These are phyloP conservation scores for Trapa bicornis DNA, from an alignment of 345 rosid species.

Conservation along the genomic window DNA sequence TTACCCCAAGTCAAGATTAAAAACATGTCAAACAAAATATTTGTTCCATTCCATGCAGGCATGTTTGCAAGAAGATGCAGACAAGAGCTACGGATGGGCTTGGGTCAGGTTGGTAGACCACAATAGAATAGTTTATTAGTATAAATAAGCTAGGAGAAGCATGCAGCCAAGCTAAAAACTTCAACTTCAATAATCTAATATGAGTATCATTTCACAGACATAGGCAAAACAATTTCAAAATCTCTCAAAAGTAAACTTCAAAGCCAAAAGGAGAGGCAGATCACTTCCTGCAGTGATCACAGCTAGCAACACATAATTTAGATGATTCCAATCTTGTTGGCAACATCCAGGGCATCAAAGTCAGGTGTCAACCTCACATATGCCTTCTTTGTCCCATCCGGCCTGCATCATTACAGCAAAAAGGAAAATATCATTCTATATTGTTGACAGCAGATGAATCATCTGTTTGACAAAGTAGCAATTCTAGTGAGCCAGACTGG, in stretches of 20 bases:
- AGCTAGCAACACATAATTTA: slow-evolving; percentile 14
- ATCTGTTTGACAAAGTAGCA: too few relatives aligned
- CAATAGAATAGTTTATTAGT: too few relatives aligned
- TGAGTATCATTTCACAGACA: not conserved
- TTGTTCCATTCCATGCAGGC: too few relatives aligned
- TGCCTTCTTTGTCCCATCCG: slow-evolving; percentile 95
- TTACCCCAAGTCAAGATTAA: too few relatives aligned
- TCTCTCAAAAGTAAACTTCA: not conserved
- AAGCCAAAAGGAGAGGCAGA: not conserved
- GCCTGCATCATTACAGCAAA: slow-evolving; percentile 27
- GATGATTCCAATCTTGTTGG: slow-evolving; percentile 75
- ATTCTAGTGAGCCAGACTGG: not conserved
- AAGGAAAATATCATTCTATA: not conserved
- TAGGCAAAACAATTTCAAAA: not conserved
- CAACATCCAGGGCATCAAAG: slow-evolving; percentile 73
- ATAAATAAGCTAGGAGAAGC: too few relatives aligned
- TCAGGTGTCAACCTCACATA: slow-evolving; percentile 92
- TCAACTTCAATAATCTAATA: not conserved
- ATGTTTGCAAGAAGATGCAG: too few relatives aligned
- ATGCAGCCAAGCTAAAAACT: not conserved
- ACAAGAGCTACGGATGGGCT: too few relatives aligned
- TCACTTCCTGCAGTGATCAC: not conserved
- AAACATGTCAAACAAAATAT: too few relatives aligned
- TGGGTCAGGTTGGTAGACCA: too few relatives aligned
- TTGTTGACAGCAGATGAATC: not conserved